These are phyloP conservation scores for Pterocarpus santalinus DNA, from an alignment of 306 rosid genomes.

Conservation along the genomic window DNA sequence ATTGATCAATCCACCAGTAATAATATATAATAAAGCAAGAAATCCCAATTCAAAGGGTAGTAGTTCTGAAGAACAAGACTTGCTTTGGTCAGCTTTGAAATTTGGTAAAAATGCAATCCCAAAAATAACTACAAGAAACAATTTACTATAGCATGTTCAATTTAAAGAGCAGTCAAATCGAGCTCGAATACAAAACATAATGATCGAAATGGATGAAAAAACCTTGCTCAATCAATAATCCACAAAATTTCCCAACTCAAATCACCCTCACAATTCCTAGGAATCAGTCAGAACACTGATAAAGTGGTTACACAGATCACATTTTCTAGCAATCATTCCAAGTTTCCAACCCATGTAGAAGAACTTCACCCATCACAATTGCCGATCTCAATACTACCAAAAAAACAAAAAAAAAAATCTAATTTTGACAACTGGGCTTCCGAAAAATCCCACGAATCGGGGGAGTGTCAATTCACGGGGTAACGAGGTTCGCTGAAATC, in stretches of 20 bases:
- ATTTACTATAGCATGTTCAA: background rate
- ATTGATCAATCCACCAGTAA: background rate
- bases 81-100: background rate
- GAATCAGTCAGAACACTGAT: background rate
- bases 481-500: conserved; percentile 37
- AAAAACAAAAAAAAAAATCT: background rate
- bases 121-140: background rate
- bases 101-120: background rate
- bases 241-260: background rate
- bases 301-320: background rate
- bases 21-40: background rate
- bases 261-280: background rate
- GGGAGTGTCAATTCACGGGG: background rate
- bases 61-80: background rate
- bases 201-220: background rate
- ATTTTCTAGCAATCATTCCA: background rate
- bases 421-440: background rate
- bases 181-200: background rate
- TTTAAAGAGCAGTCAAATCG: background rate
- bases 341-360: background rate
- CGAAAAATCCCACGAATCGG: background rate
- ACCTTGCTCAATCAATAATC: background rate
- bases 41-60: background rate
- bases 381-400: background rate
- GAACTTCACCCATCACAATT: background rate